These are phyloP conservation scores for Trichophyton simii DNA, from an alignment of 2,329 filamentous ascomycete species.

Conservation along the genomic window DNA sequence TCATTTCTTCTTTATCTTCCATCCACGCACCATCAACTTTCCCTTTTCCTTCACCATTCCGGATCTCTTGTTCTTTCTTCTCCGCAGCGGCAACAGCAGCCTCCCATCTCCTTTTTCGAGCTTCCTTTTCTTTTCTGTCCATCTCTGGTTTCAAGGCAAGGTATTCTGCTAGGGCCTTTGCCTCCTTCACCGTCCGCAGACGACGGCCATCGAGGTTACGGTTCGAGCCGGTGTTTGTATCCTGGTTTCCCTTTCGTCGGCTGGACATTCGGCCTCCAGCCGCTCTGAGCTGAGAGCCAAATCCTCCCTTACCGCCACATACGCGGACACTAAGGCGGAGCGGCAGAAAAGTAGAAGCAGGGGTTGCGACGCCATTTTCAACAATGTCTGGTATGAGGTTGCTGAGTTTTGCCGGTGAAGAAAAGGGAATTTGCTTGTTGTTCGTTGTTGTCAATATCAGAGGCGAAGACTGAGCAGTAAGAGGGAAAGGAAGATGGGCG, in stretches of 20 bases:
- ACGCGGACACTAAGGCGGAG: conserved; percentile 68
- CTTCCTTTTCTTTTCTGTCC: conserved; percentile 87
- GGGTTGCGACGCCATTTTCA: conserved; percentile 22
- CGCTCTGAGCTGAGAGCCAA: conserved; percentile 90
- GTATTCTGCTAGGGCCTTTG: conserved; percentile 89
- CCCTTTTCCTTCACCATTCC: conserved; percentile 50
- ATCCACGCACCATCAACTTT: conserved; percentile 81
- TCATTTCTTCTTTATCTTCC: conserved; percentile 83
- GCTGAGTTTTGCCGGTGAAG: conserved; percentile 45
- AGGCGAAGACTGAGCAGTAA: conserved; percentile 37
- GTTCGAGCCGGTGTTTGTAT: conserved; percentile 77
- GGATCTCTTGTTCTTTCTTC: conserved; percentile 68
- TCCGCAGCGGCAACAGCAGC: conserved; percentile 78
- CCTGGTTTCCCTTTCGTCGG: conserved; percentile 72
- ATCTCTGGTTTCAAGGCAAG: conserved; percentile 93
- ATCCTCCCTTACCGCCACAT: conserved; percentile 91
- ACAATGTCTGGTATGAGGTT: conserved; percentile 43
- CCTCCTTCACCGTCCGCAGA: conserved; percentile 82
- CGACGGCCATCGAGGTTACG: conserved; percentile 86
- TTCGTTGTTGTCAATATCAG: conserved; percentile 72
- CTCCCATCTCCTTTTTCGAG: conserved; percentile 68
- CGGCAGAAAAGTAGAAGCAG: conserved; percentile 58
- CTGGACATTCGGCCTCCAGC: conserved; percentile 97
- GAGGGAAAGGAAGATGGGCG: conserved; percentile 45
- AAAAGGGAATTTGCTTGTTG: conserved; percentile 54